Conservation (phyloP, 2,329 filamentous ascomycete genomes). For the Zasmidium citrigriseum region DNA sequence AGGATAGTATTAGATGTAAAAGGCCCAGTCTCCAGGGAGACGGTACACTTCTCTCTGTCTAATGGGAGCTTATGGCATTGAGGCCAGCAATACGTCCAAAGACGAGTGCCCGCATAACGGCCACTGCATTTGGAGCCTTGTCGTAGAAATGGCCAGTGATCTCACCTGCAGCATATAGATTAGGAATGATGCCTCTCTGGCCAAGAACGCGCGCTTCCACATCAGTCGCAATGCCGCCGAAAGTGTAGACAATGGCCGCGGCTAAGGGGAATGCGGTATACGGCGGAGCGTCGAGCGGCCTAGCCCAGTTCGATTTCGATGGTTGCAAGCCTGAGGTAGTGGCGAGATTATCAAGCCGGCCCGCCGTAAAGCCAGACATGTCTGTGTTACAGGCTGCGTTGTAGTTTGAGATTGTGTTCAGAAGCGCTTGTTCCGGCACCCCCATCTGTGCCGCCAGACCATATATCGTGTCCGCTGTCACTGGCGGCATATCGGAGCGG, state of each 20-base stretch:
- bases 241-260: background rate
- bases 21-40: background rate
- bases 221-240: background rate
- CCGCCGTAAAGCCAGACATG: background rate
- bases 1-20: background rate
- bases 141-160: background rate
- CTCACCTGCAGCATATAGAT: background rate
- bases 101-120: background rate
- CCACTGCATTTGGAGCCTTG: background rate
- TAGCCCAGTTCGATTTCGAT: background rate
- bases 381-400: background rate
- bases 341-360: background rate
- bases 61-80: background rate
- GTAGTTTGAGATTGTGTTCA: background rate
- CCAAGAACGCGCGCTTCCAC: background rate
- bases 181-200: background rate
- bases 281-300: background rate
- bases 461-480: background rate
- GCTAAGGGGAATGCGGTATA: background rate
- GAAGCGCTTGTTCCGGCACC: background rate
- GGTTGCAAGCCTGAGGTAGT: background rate
- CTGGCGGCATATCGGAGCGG: background rate
- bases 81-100: background rate
- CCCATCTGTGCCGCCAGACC: background rate
- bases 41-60: background rate